Percentiles rank a stretch among this genome's conserved stretches.
phyloP scores from a whole-genome alignment of 2,329 filamentous ascomycete genomes.

The Diaporthe capsici region DNA sequence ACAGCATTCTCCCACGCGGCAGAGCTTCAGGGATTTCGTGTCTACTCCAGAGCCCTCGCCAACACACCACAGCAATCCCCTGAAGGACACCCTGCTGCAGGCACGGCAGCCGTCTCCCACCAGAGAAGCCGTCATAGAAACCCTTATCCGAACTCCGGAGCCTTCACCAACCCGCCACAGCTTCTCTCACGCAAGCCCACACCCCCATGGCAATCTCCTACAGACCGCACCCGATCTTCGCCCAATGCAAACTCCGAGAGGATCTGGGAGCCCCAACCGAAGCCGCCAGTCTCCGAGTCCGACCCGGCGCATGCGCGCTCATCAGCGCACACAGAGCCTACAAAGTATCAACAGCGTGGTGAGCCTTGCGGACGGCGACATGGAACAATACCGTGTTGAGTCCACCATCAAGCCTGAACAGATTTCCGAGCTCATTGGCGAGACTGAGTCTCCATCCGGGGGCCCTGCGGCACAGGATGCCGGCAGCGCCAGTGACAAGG shows the following conservation, averaged over 20 bases:
- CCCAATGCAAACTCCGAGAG: constrained; percentile 34
- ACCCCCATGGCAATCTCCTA: constrained; percentile 32
- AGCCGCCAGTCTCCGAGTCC: constrained; percentile 40
- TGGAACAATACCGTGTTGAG: constrained; percentile 42
- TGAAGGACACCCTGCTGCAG: constrained; percentile 39
- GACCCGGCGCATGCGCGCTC: constrained; percentile 40
- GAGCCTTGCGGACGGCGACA: constrained; percentile 41
- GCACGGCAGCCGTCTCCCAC: constrained; percentile 39
- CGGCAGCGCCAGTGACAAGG: neutral
- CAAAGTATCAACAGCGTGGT: constrained; percentile 41
- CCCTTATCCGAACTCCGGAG: constrained; percentile 38
- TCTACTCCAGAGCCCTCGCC: constrained; percentile 39
- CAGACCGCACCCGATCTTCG: constrained; percentile 39
- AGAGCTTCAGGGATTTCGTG: constrained; percentile 39
- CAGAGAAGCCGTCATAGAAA: constrained; percentile 33
- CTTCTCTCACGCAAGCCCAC: constrained; percentile 39
- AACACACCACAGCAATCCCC: constrained; percentile 38
- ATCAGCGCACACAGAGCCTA: constrained; percentile 40
- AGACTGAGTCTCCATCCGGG: constrained; percentile 31
- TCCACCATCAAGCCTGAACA: constrained; percentile 41
- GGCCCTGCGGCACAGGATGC: neutral
- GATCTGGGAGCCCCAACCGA: constrained; percentile 33
- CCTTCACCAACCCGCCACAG: constrained; percentile 40
- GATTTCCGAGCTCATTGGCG: constrained; percentile 41
- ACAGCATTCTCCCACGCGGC: constrained; percentile 36